phyloP scores from a whole-genome alignment of 176 grass and related monocot genomes.

The Lolium rigidum region DNA sequence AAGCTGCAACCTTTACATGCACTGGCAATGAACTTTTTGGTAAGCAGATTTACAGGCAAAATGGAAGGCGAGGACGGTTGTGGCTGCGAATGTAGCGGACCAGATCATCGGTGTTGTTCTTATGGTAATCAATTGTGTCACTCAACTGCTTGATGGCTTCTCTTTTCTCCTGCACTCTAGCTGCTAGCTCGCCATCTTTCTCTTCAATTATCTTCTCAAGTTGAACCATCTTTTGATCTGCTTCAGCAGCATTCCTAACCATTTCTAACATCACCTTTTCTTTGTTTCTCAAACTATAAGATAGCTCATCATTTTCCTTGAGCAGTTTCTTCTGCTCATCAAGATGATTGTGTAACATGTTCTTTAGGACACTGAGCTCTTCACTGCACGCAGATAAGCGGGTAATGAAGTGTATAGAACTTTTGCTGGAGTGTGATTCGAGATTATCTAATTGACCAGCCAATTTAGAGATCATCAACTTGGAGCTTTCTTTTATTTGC shows the following conservation, averaged over 20 bases:
- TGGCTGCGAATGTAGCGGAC: constrained; percentile 49
- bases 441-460: constrained; percentile 52
- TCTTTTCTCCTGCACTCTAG: constrained; percentile 79
- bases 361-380: constrained; percentile 56
- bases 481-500: constrained; percentile 52
- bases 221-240: constrained; percentile 45
- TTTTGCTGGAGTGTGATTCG: constrained; percentile 43
- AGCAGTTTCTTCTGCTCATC: constrained; percentile 58
- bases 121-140: constrained; percentile 73
- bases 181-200: constrained; percentile 62
- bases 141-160: constrained; percentile 94
- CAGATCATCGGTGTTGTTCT: constrained; percentile 68
- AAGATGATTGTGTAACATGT: constrained; percentile 50
- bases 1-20: constrained; percentile 37
- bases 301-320: constrained; percentile 43
- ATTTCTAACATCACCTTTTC: constrained; percentile 49
- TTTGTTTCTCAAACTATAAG: constrained; percentile 45
- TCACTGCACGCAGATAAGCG: constrained; percentile 49
- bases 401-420: constrained; percentile 25
- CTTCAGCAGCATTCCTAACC: constrained; percentile 6
- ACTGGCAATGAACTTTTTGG: neutral
- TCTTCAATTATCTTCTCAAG: constrained; percentile 63
- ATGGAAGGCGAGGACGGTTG: constrained; percentile 46
- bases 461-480: constrained; percentile 44
- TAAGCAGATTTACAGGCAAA: constrained; percentile 50